Base-by-base conservation (phyloP, 78 protist genomes). In the Speleostelium caveatum region DNA sequence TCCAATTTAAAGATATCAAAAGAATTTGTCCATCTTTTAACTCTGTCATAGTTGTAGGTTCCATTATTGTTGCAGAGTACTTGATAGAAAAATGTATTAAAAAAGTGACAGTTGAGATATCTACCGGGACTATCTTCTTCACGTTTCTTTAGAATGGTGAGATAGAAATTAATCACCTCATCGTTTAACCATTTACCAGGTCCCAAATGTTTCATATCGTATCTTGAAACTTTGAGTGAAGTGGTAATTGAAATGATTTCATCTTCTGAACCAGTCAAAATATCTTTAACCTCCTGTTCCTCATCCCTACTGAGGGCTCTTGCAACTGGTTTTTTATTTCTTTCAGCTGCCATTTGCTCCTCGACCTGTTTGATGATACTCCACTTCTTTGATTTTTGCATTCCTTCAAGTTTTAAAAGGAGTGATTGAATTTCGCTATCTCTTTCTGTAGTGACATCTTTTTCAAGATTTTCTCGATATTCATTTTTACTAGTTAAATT, bases 1-100 rank as follows among this genome's bases (percentile, higher is more conserved):
- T 97, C 98, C 60, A 35, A 17, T 38, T 73, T 10, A 33, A 97
- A 97, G 26, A 97, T 38, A 53, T 96, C 97, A 19, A 96, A 33
- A 32, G 38, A 26, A 0, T 33, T 90, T 10, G 97, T 96, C 98
- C 98, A 96, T 24, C 94, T 75, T 49, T 61, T 49, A 14, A 96
- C 97, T 7, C 66, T 35, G 8, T 55, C 75, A 51, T 94, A 95
- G 33, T 94, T 38, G 32, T 77, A 86, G 60, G 75, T 71, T 10
- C 22, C 24, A 51, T 93, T 74, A 21, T 65, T 76, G 58, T 93
- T 71, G n/a, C 60, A 28, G 10, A 96, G 49, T 62, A 77, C 55
- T 45, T 68, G 41, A 69, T 87, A 96, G 67, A 97, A 97, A 67
- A 93, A 92, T 22, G 96, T 95, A 59, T 21, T 76, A 53, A 95